Evolutionary conservation across 148 eudicot genomes (phyloP).

Genomic region (Arbutus unedo): DNA sequence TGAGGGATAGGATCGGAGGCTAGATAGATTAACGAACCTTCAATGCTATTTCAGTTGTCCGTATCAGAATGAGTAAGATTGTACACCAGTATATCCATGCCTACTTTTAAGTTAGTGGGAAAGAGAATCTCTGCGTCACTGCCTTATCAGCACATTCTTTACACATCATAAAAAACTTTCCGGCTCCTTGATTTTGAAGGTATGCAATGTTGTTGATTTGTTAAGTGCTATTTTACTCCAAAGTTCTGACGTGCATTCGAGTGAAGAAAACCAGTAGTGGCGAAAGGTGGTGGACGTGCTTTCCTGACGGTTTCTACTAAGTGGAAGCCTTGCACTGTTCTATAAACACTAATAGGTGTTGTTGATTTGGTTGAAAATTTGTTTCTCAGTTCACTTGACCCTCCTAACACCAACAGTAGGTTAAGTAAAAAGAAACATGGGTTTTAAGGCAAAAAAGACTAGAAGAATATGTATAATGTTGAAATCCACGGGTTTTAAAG

Average conservation of each 20-base stretch:
- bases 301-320: background rate
- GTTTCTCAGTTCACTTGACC: background rate
- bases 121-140: background rate
- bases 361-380: background rate
- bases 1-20: background rate
- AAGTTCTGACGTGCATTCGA: background rate
- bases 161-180: background rate
- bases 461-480: background rate
- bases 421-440: background rate
- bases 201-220: background rate
- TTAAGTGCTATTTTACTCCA: background rate
- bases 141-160: background rate
- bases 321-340: background rate
- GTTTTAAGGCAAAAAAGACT: background rate
- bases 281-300: background rate
- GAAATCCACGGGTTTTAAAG: no score
- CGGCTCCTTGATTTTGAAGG: background rate
- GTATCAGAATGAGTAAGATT: background rate
- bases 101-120: background rate
- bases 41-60: background rate
- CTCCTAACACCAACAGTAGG: background rate
- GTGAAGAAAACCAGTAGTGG: background rate
- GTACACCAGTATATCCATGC: background rate
- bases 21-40: background rate
- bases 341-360: background rate